Conservation (phyloP, 169 alveolate species). For the Plasmodium billcollinsi region DNA sequence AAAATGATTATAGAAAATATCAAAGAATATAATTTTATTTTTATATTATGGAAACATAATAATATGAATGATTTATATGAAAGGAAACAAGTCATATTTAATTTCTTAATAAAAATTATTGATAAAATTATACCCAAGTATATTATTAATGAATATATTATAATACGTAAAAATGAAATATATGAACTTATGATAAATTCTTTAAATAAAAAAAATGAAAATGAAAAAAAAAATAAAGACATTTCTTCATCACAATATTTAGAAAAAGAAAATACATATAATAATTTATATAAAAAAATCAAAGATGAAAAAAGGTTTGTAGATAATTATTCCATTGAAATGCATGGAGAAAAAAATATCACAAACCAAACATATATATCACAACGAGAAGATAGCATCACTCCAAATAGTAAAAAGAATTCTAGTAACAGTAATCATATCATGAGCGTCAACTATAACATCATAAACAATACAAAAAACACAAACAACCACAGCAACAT, state of each 20-base stretch:
- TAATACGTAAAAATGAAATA: slow-evolving; percentile 45
- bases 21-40: slow-evolving; percentile 45
- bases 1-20: slow-evolving; percentile 39
- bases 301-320: not conserved
- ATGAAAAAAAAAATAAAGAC: not conserved
- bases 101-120: slow-evolving; percentile 31
- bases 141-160: slow-evolving; percentile 35
- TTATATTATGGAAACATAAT: slow-evolving; percentile 19
- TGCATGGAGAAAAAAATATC: not conserved
- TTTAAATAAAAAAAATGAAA: slow-evolving; percentile 7
- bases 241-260: not conserved
- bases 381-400: not conserved
- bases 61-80: slow-evolving; percentile 34
- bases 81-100: slow-evolving; percentile 48
- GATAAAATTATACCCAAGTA: slow-evolving; percentile 48
- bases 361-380: not conserved
- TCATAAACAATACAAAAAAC: not conserved
- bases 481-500: not conserved
- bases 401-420: not conserved
- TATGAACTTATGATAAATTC: slow-evolving; percentile 16
- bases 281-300: not conserved
- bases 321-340: not conserved
- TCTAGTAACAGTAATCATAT: not conserved
- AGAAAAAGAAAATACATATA: not conserved
- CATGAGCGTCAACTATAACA: not conserved